phyloP scores from a whole-genome alignment of 108 stramenopile species.

The Skeletonema grethae region DNA sequence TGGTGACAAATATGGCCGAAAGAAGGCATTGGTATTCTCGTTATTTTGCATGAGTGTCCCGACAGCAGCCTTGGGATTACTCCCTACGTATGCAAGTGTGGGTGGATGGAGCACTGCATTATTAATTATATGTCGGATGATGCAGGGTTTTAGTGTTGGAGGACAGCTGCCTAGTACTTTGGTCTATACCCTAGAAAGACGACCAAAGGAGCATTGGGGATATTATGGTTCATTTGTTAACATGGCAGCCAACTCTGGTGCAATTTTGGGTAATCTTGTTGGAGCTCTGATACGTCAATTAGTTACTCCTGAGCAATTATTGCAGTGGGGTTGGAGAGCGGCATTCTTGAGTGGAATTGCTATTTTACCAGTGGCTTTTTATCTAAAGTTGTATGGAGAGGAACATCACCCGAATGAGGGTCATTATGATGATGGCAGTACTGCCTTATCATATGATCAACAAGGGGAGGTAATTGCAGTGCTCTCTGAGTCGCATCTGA shows the following conservation, averaged over 20 bases:
- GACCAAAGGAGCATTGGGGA: constrained; percentile 28
- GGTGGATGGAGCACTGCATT: constrained; percentile 33
- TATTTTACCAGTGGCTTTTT: constrained; percentile 21
- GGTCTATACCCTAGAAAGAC: constrained; percentile 37
- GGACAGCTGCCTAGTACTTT: constrained; percentile 45
- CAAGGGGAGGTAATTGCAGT: background rate
- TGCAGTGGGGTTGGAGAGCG: constrained; percentile 36
- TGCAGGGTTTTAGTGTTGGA: constrained; percentile 56
- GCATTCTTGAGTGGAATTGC: constrained; percentile 49
- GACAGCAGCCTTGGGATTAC: constrained; percentile 50
- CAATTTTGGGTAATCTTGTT: constrained; percentile 25
- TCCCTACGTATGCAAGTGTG: constrained; percentile 36
- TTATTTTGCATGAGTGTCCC: constrained; percentile 52
- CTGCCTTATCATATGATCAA: background rate
- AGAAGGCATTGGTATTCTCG: constrained; percentile 34
- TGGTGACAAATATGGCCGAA: constrained; percentile 51
- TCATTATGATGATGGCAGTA: background rate
- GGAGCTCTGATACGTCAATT: constrained; percentile 19
- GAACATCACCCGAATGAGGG: constrained; percentile 25
- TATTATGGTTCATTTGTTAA: constrained; percentile 35
- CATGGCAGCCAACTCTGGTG: constrained; percentile 21
- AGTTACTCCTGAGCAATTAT: constrained; percentile 25
- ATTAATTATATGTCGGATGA: constrained; percentile 33
- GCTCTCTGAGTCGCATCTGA: background rate
- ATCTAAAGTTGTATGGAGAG: constrained; percentile 27